Conservation (phyloP, 2,329 filamentous ascomycete genomes). For the Ceratocystis cubensis region DNA sequence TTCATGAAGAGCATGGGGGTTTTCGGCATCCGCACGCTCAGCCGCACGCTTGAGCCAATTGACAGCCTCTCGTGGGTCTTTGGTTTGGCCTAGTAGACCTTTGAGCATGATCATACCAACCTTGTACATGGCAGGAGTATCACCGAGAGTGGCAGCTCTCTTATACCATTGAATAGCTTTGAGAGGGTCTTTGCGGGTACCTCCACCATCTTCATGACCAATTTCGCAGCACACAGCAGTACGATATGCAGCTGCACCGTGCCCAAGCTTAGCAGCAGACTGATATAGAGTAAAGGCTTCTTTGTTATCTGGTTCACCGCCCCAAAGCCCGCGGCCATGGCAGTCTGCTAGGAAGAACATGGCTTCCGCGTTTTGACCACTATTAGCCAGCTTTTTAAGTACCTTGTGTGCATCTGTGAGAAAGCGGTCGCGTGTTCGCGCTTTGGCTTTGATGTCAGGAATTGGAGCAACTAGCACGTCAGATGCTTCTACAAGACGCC, state of each 20-base stretch:
- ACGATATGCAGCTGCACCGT: conserved; percentile 77
- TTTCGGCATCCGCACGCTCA: conserved; percentile 74
- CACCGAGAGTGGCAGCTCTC: conserved; percentile 76
- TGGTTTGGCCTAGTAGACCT: conserved; percentile 75
- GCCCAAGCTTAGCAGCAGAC: conserved; percentile 78
- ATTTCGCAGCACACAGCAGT: conserved; percentile 97
- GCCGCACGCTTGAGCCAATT: conserved; percentile 89
- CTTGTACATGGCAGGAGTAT: conserved; percentile 95
- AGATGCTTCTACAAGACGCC: conserved; percentile 75
- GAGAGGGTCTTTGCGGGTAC: conserved; percentile 76
- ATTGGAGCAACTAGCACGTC: conserved; percentile 54
- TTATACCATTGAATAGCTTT: conserved; percentile 99
- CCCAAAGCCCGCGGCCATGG: conserved; percentile 68
- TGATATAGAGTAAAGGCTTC: conserved; percentile 92
- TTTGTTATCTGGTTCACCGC: conserved; percentile 69
- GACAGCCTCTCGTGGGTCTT: conserved; percentile 73
- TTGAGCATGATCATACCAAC: conserved; percentile 93
- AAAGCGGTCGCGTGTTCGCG: conserved; percentile 71
- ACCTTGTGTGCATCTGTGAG: conserved; percentile 78
- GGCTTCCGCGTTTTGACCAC: conserved; percentile 61
- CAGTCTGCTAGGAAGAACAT: conserved; percentile 93
- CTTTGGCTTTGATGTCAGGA: conserved; percentile 57
- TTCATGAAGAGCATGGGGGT: conserved; percentile 91
- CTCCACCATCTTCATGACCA: conserved; percentile 84
- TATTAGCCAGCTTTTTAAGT: conserved; percentile 66